Conservation (phyloP, 1,284 basidiomycete species). For the Amylostereum chailletii region DNA sequence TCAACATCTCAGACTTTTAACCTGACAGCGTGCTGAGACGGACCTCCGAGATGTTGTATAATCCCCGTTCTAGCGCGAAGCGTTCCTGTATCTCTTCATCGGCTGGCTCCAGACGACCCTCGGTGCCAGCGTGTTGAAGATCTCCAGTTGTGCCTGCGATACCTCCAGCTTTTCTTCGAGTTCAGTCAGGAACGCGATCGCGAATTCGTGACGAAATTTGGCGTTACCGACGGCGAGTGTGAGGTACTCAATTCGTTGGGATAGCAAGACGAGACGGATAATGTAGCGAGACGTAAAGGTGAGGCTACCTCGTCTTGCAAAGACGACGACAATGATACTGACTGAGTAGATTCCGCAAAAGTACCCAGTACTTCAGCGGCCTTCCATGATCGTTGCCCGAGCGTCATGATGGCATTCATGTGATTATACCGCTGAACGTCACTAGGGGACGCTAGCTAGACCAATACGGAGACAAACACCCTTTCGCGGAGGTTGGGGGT, state of each 20-base stretch:
- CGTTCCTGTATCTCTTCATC: slow-evolving; percentile 30
- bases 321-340: slow-evolving; percentile 20
- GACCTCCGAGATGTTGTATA: slow-evolving; percentile 70
- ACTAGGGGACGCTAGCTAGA: too few species aligned
- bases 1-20: too few species aligned
- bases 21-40: slow-evolving; percentile 8
- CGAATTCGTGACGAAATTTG: slow-evolving; percentile 86
- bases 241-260: slow-evolving; percentile 78
- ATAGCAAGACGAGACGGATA: slow-evolving; percentile 55
- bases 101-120: slow-evolving; percentile 35
- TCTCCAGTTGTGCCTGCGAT: slow-evolving; percentile 90
- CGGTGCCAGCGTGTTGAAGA: slow-evolving; percentile 59
- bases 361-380: slow-evolving; percentile 86
- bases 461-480: too few species aligned
- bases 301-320: slow-evolving; percentile 1
- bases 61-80: slow-evolving; percentile 43
- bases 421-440: too few species aligned
- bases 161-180: slow-evolving; percentile 97
- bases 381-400: slow-evolving; percentile 13
- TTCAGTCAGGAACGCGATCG: slow-evolving; percentile 86
- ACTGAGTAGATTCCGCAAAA: slow-evolving; percentile 85
- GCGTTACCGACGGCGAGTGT: slow-evolving; percentile 93
- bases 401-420: too few species aligned
- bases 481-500: too few species aligned
- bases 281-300: slow-evolving; percentile 25